phyloP scores from a whole-genome alignment of 768 basidiomycete species.

The Calocybe gangraenosa region DNA sequence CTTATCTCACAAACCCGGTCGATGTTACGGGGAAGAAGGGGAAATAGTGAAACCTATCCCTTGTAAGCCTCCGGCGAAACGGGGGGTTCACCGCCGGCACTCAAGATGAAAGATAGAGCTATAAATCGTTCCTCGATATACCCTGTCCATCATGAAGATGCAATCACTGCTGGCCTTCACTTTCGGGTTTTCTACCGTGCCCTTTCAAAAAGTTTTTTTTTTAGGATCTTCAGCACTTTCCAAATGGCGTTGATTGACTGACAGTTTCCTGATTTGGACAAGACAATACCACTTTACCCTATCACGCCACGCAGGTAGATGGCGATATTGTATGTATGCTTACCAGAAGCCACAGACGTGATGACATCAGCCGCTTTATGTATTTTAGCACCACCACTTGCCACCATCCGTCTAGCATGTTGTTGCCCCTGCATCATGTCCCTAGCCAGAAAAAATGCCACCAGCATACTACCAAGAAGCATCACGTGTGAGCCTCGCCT shows the following conservation, averaged over 20 bases:
- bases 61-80: too few species aligned
- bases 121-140: neutral
- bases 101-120: neutral
- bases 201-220: neutral
- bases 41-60: neutral
- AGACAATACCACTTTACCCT: constrained; percentile 9
- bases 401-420: constrained; percentile 10
- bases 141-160: neutral
- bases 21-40: too few species aligned
- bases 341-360: too few species aligned
- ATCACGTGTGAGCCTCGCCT: constrained; percentile 17
- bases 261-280: constrained; percentile 10
- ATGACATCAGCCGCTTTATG: constrained; percentile 5
- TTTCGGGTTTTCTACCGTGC: neutral
- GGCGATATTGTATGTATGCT: neutral
- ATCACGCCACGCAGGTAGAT: constrained; percentile 13
- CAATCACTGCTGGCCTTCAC: neutral
- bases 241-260: constrained; percentile 5
- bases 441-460: constrained; percentile 10
- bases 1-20: too few species aligned
- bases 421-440: constrained; percentile 12
- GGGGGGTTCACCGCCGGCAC: too few species aligned
- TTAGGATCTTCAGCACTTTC: neutral
- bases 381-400: constrained; percentile 3
- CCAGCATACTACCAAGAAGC: neutral